phyloP scores from a whole-genome alignment of 768 basidiomycete genomes.

The Boletus subcaerulescens region DNA sequence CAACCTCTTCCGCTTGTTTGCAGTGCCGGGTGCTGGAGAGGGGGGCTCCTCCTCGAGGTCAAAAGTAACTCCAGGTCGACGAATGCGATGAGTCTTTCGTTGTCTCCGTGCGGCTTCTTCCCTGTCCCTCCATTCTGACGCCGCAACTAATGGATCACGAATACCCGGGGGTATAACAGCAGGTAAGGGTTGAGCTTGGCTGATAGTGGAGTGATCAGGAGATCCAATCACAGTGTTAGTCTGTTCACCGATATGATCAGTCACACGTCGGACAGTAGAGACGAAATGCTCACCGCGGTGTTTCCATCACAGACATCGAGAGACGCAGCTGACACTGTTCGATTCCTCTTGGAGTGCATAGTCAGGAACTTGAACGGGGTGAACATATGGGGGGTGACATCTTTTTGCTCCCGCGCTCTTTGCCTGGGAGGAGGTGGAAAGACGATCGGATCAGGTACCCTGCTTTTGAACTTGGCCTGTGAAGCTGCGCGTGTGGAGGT shows the following conservation, averaged over 20 bases:
- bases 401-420: conserved; percentile 34
- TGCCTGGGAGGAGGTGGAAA: conserved; percentile 36
- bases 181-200: conserved; percentile 51
- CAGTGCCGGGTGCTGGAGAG: conserved; percentile 34
- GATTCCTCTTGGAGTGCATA: conserved; percentile 49
- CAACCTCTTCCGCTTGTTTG: conserved; percentile 24
- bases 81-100: conserved; percentile 37
- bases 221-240: conserved; percentile 73
- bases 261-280: not conserved
- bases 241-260: conserved; percentile 31
- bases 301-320: conserved; percentile 73
- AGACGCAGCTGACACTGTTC: conserved; percentile 70
- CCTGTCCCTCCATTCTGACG: conserved; percentile 67
- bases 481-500: conserved; percentile 6
- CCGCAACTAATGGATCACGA: conserved; percentile 62
- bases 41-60: conserved; percentile 55
- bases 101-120: conserved; percentile 52
- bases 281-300: conserved; percentile 57
- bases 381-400: conserved; percentile 47
- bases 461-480: conserved; percentile 18
- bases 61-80: conserved; percentile 65
- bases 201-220: conserved; percentile 67
- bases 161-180: conserved; percentile 46
- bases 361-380: conserved; percentile 62
- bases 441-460: conserved; percentile 19